Percentiles rank a stretch among this genome's conserved stretches.
Evolutionary conservation across 768 basidiomycete genomes (phyloP).

Genomic region (Trametes cingulata): DNA sequence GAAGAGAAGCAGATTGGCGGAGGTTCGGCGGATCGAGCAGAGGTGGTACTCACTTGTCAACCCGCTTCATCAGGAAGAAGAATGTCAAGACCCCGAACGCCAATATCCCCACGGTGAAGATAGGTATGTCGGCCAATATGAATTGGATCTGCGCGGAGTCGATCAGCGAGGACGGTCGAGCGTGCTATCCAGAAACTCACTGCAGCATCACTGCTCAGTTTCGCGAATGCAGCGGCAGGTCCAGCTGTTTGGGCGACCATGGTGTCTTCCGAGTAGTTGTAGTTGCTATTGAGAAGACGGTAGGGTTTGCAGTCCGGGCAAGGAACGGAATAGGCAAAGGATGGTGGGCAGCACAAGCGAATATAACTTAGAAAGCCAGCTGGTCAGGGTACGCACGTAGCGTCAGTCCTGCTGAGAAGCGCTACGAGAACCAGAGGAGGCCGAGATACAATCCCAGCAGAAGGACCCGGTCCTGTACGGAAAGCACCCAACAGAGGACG

Average conservation of each 20-base stretch:
- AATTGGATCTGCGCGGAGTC: slow-evolving; percentile 45
- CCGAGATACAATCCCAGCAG: slow-evolving; percentile 26
- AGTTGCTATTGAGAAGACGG: neutral
- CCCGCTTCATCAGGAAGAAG: slow-evolving; percentile 52
- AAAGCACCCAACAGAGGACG: slow-evolving; percentile 23
- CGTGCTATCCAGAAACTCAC: slow-evolving; percentile 35
- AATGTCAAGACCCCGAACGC: slow-evolving; percentile 61
- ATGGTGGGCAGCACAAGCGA: slow-evolving; percentile 4
- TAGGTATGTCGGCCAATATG: slow-evolving; percentile 64
- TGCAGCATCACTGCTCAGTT: slow-evolving; percentile 43
- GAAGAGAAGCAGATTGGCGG: neutral
- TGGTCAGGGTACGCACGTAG: slow-evolving; percentile 25
- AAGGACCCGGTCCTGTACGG: slow-evolving; percentile 22
- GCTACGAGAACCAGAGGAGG: slow-evolving; percentile 25
- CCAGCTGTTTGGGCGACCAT: slow-evolving; percentile 27
- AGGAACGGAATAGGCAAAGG: slow-evolving; percentile 7
- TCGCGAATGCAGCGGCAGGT: slow-evolving; percentile 33
- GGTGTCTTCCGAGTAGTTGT: neutral
- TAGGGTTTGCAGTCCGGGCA: neutral
- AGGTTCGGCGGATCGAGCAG: slow-evolving; percentile 21
- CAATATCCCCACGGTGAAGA: slow-evolving; percentile 66
- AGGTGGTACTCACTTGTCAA: slow-evolving; percentile 50
- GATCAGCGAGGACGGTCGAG: neutral
- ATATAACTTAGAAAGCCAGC: slow-evolving; percentile 22
- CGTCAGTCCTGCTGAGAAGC: slow-evolving; percentile 30